Conservation (phyloP, 1,284 basidiomycete species). For the Rhodotorula sp. region DNA sequence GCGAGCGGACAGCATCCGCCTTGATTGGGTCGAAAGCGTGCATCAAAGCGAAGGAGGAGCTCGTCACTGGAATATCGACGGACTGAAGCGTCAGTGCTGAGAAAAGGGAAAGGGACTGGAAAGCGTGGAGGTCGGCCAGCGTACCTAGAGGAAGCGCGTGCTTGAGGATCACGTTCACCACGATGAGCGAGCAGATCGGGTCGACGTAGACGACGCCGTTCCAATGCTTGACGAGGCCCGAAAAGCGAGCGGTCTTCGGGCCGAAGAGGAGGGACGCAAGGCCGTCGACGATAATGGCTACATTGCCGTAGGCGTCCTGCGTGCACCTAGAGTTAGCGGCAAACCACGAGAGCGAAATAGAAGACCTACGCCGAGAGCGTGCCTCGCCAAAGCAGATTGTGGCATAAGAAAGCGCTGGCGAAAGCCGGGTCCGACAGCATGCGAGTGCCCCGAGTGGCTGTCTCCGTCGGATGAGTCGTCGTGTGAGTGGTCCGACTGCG, state of each 20-base stretch:
- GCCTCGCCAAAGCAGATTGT: slow-evolving; percentile 1
- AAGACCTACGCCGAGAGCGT: slow-evolving; percentile 17
- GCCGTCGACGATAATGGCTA: slow-evolving; percentile 25
- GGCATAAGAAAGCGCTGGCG: not conserved
- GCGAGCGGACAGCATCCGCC: not conserved
- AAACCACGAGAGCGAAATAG: too few species aligned
- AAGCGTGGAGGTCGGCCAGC: too few species aligned
- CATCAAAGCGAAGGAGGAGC: slow-evolving; percentile 18
- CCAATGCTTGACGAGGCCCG: slow-evolving; percentile 5
- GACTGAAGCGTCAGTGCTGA: not conserved
- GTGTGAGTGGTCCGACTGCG: not conserved
- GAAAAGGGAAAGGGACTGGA: not conserved
- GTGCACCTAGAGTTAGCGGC: too few species aligned
- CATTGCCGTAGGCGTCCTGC: slow-evolving; percentile 14
- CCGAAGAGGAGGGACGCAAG: slow-evolving; percentile 5
- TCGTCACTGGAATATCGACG: not conserved
- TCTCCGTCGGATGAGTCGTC: not conserved
- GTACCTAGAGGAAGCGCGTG: slow-evolving; percentile 23
- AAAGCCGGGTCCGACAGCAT: not conserved
- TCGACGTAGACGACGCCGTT: slow-evolving; percentile 13
- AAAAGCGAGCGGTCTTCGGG: slow-evolving; percentile 1
- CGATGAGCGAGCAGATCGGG: slow-evolving; percentile 22
- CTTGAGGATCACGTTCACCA: slow-evolving; percentile 14
- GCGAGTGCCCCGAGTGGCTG: too few species aligned
- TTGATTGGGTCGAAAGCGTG: slow-evolving; percentile 25